Evolutionary conservation across 129 eudicot genomes (phyloP), one percentile per base, ranked within the genome.

Genomic region (Tagetes patula): DNA sequence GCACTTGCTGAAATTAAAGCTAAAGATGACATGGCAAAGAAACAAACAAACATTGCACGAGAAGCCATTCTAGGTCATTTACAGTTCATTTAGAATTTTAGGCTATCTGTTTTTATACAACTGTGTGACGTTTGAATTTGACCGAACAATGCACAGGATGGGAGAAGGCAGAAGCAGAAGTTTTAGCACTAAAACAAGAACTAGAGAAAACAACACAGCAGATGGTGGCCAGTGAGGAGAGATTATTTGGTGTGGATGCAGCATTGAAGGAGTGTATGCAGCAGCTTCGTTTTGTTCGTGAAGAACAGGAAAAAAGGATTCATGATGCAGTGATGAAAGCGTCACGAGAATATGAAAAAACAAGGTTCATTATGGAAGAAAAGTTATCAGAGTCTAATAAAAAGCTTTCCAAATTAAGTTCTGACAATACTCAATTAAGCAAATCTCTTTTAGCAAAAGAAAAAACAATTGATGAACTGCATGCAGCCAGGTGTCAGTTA

Each of bases 211-310:
- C 84, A 60, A 74, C 84, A 69, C 82, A 81, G 70, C 89, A 86
- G 75, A 83, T 76, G 46, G 34, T 82, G 62, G 83, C 88, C 48
- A 73, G 84, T 80, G 97, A 90, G 73, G 93, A 94, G 71, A 84
- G 91, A 72, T 68, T 84, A 77, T 48, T 69, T 11, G 75, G 86
- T 59, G 56, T 90, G 79, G 97, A 94, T 83, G 90, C 89, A 70
- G 96, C 98, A 46, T 77, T 94, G 8, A 90, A 90, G 83, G 97
- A 94, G 64, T 87, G 98, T 40, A 88, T 94, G 98, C 96, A 86
- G 81, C 96, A 94, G 70, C 77, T 94, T 13, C 89, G 91, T 58
- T 86, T 88, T 59, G 97, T 90, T 83, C 89, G 96, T 63, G 96
- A 94, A 81, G 96, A 94, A 58, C 92, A 94, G 73, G 96, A 90